Percentiles rank a stretch among this genome's conserved stretches.
Evolutionary conservation across 768 basidiomycete species (phyloP).

Genomic region (Vararia minispora): DNA sequence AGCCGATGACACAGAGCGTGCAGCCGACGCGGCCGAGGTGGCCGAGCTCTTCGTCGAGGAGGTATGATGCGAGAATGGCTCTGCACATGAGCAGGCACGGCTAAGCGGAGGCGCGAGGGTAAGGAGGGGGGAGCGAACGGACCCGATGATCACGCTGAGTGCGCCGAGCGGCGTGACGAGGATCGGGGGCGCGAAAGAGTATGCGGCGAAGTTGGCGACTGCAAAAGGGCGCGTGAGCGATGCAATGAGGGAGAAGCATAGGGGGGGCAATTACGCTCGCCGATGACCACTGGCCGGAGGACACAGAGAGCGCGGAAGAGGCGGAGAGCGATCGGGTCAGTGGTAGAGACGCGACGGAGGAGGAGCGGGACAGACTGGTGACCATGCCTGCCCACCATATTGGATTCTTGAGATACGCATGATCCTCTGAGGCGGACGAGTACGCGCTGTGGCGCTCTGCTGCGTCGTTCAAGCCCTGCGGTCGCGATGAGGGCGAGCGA

Average conservation of each 20-base stretch:
- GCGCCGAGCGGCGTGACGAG: slow-evolving; percentile 98
- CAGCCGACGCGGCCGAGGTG: slow-evolving; percentile 87
- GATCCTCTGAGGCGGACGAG: slow-evolving; percentile 62
- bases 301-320: slow-evolving; percentile 1
- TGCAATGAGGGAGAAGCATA: neutral
- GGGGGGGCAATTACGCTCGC: slow-evolving; percentile 55
- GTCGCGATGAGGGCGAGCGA: slow-evolving; percentile 6
- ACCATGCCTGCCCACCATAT: slow-evolving; percentile 97
- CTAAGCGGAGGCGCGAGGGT: slow-evolving; percentile 3
- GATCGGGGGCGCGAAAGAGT: slow-evolving; percentile 95
- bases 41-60: slow-evolving; percentile 89
- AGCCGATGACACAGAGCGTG: slow-evolving; percentile 73
- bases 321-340: neutral
- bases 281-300: slow-evolving; percentile 64
- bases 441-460: slow-evolving; percentile 41
- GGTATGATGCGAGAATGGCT: slow-evolving; percentile 86
- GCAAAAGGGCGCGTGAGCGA: neutral
- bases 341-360: neutral
- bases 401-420: slow-evolving; percentile 79
- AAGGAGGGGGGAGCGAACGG: slow-evolving; percentile 17
- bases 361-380: slow-evolving; percentile 54
- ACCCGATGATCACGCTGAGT: slow-evolving; percentile 94
- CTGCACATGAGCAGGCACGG: slow-evolving; percentile 26
- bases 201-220: slow-evolving; percentile 92
- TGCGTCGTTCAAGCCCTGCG: slow-evolving; percentile 86